Conservation (phyloP, 495 filamentous ascomycete genomes). For the Chaetomium fimeti region DNA sequence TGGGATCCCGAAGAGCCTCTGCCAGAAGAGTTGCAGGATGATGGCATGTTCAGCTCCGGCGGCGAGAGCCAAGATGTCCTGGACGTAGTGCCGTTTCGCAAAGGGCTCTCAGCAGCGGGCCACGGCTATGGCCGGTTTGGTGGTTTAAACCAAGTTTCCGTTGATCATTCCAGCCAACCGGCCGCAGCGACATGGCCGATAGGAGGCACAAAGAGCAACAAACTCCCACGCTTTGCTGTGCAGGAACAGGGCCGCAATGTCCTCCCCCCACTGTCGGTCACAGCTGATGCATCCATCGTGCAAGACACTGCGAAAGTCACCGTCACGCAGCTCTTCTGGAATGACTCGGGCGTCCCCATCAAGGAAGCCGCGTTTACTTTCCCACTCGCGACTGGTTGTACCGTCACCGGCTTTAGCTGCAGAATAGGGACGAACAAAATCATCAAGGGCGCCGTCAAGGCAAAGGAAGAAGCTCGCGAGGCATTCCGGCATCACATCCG, state of each 20-base stretch:
- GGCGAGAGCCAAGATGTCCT: neutral
- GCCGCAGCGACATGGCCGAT: neutral
- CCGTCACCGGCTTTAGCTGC: slow-evolving; percentile 22
- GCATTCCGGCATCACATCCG: slow-evolving; percentile 18
- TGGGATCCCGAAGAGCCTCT: slow-evolving; percentile 23
- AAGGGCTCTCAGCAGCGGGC: too few relatives aligned
- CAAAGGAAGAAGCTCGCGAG: slow-evolving; percentile 22
- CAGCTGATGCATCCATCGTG: slow-evolving; percentile 20
- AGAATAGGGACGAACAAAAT: slow-evolving; percentile 19
- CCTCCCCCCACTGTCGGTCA: slow-evolving; percentile 23
- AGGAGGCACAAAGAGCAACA: neutral
- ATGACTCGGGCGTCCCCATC: slow-evolving; percentile 21
- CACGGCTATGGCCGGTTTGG: too few relatives aligned
- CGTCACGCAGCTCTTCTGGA: slow-evolving; percentile 23
- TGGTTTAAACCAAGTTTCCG: neutral
- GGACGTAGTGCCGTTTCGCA: too few relatives aligned
- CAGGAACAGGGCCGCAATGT: slow-evolving; percentile 18
- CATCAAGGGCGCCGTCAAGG: slow-evolving; percentile 21
- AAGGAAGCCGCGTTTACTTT: slow-evolving; percentile 26
- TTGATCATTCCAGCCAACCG: neutral
- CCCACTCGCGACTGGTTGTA: slow-evolving; percentile 23
- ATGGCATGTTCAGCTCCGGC: neutral
- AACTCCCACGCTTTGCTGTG: slow-evolving; percentile 9
- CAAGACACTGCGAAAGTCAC: slow-evolving; percentile 24
- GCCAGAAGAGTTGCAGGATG: slow-evolving; percentile 14